These are phyloP conservation scores for Volvox reticuliferus DNA, from an alignment of 139 green algal species.

Conservation along the genomic window DNA sequence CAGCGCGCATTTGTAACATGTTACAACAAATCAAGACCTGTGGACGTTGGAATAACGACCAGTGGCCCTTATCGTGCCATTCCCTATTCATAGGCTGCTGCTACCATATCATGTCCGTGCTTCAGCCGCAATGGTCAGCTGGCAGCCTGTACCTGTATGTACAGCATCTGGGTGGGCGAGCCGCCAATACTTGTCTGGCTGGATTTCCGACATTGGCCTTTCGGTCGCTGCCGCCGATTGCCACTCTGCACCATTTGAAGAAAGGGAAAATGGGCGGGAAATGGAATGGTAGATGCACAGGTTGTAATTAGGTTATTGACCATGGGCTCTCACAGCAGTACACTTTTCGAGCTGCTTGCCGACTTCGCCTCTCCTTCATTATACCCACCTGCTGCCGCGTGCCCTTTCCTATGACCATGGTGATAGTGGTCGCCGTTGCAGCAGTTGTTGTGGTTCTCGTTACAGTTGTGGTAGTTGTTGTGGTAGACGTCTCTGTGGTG, in stretches of 20 bases:
- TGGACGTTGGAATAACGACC: no score
- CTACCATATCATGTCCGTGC: no score
- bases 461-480: background rate
- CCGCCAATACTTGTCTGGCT: background rate
- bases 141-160: constrained; percentile 84
- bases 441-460: constrained; percentile 5
- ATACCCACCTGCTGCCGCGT: background rate
- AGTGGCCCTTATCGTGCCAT: no score
- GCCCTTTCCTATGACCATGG: background rate
- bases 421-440: background rate
- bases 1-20: no score
- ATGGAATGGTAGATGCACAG: background rate
- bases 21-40: no score
- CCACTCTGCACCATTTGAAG: background rate
- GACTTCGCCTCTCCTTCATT: no score
- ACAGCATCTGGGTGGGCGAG: constrained; percentile 75
- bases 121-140: no score
- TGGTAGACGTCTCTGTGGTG: background rate
- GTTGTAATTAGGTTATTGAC: background rate
- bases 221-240: background rate
- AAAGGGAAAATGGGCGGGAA: background rate
- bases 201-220: background rate
- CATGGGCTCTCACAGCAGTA: no score
- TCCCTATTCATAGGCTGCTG: no score
- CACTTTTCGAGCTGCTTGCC: no score